Evolutionary conservation across 2,329 filamentous ascomycete species (phyloP).

Genomic region (Colletotrichum liriopes): DNA sequence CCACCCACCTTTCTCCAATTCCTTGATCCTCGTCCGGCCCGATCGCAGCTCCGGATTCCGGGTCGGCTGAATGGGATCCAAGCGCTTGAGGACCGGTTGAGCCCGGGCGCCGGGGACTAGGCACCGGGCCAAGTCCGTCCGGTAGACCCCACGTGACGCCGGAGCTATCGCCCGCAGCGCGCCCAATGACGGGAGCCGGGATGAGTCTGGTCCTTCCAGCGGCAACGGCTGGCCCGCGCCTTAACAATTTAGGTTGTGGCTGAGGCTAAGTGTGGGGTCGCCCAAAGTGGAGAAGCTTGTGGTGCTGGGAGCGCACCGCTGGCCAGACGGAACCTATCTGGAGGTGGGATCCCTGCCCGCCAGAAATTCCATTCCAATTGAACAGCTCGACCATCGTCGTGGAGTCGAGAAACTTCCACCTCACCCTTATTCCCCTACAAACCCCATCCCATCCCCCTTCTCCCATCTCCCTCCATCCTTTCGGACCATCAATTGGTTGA

Average conservation of each 20-base stretch:
- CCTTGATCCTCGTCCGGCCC: background rate
- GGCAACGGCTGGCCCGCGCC: constrained; percentile 17
- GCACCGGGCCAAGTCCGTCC: background rate
- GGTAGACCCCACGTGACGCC: background rate
- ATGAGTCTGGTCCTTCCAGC: background rate
- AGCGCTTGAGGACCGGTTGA: background rate
- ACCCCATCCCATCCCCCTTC: constrained; percentile 47
- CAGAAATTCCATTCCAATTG: constrained; percentile 44
- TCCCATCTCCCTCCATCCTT: constrained; percentile 47
- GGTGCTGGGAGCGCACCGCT: constrained; percentile 8
- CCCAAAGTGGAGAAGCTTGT: constrained; percentile 21
- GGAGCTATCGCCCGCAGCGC: background rate
- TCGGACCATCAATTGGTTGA: constrained; percentile 42
- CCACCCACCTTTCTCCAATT: too few relatives aligned
- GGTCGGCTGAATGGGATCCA: background rate
- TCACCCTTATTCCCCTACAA: constrained; percentile 55
- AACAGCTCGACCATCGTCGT: constrained; percentile 46
- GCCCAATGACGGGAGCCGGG: background rate
- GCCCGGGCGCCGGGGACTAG: too few relatives aligned
- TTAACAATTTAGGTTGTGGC: constrained; percentile 43
- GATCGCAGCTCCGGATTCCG: background rate
- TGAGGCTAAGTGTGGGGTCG: constrained; percentile 38
- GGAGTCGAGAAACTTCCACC: constrained; percentile 59
- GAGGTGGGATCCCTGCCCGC: constrained; percentile 36
- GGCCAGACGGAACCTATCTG: constrained; percentile 37